phyloP scores from a whole-genome alignment of 2,329 filamentous ascomycete genomes.

The Penicillium sp. region DNA sequence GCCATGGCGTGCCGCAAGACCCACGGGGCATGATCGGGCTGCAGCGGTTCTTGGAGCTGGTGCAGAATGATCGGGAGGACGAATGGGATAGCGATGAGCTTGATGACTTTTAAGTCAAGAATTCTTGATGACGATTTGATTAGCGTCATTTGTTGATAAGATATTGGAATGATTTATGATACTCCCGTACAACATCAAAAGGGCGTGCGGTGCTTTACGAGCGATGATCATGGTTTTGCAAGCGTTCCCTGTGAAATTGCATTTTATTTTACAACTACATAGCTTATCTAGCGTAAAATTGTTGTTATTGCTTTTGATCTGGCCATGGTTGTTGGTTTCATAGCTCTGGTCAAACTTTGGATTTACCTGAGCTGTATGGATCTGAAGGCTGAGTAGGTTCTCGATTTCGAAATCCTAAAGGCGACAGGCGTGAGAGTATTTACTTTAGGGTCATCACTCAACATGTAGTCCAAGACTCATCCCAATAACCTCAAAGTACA shows the following conservation, averaged over 20 bases:
- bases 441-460: too few relatives aligned
- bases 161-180: neutral
- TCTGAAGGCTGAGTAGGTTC: too few relatives aligned
- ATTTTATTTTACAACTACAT: neutral
- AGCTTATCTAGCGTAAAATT: neutral
- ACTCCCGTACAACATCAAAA: conserved; percentile 1
- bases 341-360: too few relatives aligned
- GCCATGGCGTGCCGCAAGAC: conserved; percentile 12
- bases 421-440: too few relatives aligned
- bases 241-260: neutral
- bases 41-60: conserved; percentile 56
- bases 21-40: conserved; percentile 38
- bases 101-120: conserved; percentile 34
- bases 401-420: too few relatives aligned
- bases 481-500: too few relatives aligned
- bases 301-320: neutral
- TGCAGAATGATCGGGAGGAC: conserved; percentile 57
- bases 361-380: too few relatives aligned
- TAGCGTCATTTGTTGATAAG: neutral
- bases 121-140: neutral
- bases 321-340: too few relatives aligned
- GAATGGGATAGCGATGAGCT: conserved; percentile 63
- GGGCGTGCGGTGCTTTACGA: neutral
- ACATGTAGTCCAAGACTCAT: too few relatives aligned
- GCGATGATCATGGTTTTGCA: neutral